Evolutionary conservation across 2,329 filamentous ascomycete species (phyloP).

Genomic region (Drechslerella stenobrocha): DNA sequence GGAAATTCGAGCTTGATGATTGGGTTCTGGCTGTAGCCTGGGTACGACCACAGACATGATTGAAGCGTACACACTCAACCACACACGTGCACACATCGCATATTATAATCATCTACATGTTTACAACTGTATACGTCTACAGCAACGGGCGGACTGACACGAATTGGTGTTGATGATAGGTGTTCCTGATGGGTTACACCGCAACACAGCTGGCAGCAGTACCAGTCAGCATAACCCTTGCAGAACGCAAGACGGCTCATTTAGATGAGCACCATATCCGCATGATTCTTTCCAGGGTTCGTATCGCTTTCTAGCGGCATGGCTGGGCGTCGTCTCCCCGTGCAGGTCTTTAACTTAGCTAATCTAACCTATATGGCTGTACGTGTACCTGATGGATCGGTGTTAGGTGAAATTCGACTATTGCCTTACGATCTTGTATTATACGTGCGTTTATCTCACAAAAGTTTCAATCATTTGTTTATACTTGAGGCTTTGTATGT

Average conservation of each 20-base stretch:
- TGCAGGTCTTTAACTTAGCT: too few species aligned
- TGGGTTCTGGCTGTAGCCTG: slow-evolving; percentile 27
- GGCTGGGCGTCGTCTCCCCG: too few species aligned
- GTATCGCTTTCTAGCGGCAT: too few species aligned
- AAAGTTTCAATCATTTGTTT: slow-evolving; percentile 29
- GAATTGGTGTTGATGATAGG: background rate
- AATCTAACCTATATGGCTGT: too few species aligned
- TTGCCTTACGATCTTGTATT: slow-evolving; percentile 29
- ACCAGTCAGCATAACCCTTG: slow-evolving; percentile 2
- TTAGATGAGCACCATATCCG: background rate
- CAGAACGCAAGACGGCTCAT: background rate
- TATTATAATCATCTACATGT: too few species aligned
- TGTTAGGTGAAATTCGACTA: slow-evolving; percentile 27
- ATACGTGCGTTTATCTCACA: slow-evolving; percentile 32
- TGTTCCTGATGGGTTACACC: slow-evolving; percentile 25
- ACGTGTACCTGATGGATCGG: too few species aligned
- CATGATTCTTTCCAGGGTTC: background rate
- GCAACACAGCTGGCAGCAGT: slow-evolving; percentile 17
- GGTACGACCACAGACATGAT: slow-evolving; percentile 10
- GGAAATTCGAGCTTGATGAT: slow-evolving; percentile 24
- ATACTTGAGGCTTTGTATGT: slow-evolving; percentile 36
- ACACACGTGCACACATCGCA: too few species aligned
- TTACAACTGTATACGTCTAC: too few species aligned
- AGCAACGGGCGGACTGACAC: too few species aligned
- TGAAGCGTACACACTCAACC: background rate